Conservation (phyloP, 495 filamentous ascomycete genomes). For the Hypoxylon subgilvum region DNA sequence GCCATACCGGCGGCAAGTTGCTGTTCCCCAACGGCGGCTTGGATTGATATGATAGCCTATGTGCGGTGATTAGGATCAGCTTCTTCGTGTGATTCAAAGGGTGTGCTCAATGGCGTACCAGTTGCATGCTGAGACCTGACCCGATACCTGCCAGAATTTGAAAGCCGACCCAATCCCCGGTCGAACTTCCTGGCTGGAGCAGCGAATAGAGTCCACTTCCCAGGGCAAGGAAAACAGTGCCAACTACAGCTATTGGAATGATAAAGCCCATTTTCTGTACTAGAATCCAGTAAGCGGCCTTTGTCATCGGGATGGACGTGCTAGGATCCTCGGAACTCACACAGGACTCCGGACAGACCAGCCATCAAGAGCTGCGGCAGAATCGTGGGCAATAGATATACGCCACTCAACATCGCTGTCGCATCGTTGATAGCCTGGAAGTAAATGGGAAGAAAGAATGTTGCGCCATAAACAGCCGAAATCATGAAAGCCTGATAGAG, state of each 20-base stretch:
- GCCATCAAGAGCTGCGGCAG: constrained; percentile 55
- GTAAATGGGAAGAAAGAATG: constrained; percentile 63
- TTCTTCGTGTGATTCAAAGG: no score
- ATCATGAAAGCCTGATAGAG: constrained; percentile 17
- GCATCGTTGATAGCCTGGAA: constrained; percentile 64
- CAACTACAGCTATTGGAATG: constrained; percentile 51
- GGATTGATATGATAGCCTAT: no score
- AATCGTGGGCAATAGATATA: constrained; percentile 56
- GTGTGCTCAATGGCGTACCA: constrained; percentile 25
- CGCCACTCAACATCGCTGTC: constrained; percentile 54
- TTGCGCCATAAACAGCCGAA: constrained; percentile 19
- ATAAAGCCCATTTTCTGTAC: constrained; percentile 52
- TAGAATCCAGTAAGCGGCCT: constrained; percentile 3
- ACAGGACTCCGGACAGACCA: constrained; percentile 51
- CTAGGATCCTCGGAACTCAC: no score
- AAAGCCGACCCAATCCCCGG: constrained; percentile 63
- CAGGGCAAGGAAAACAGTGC: constrained; percentile 62
- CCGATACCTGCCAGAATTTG: constrained; percentile 61
- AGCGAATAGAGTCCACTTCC: constrained; percentile 57
- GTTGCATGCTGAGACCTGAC: constrained; percentile 54
- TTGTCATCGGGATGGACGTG: no score
- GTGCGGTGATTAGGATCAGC: no score
- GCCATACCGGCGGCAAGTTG: no score
- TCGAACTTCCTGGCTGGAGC: constrained; percentile 46
- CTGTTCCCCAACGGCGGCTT: no score